Evolutionary conservation across 495 filamentous ascomycete genomes (phyloP).

Genomic region (Penicillium salamii): DNA sequence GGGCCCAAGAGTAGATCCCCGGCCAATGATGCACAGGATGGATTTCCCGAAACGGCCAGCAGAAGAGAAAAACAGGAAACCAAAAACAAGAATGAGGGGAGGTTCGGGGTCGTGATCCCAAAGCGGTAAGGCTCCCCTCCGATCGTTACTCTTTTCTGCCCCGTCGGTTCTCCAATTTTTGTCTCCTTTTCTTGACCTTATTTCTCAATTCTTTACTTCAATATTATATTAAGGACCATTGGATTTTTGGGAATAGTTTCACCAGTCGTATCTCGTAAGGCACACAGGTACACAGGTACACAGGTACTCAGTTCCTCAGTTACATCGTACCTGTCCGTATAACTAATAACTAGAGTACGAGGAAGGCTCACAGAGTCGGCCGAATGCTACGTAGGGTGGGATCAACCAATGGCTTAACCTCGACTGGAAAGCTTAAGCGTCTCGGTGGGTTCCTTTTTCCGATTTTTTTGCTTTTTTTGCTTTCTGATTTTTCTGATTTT

Average conservation of each 20-base stretch:
- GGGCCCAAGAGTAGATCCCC: not conserved
- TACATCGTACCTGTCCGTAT: too few species aligned
- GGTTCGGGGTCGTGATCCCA: not conserved
- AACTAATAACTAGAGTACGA: too few species aligned
- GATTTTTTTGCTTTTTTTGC: not conserved
- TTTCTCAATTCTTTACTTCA: too few species aligned
- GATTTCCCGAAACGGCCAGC: too few species aligned
- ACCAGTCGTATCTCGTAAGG: too few species aligned
- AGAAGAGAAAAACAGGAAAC: not conserved
- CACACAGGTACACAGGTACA: too few species aligned
- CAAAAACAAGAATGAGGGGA: conserved; percentile 6
- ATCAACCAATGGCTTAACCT: conserved; percentile 2
- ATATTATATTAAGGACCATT: too few species aligned
- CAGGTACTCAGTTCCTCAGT: too few species aligned
- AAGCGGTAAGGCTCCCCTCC: conserved; percentile 1
- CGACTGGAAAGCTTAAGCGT: conserved; percentile 6
- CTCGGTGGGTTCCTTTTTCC: conserved; percentile 1
- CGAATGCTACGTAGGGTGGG: too few species aligned
- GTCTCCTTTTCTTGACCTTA: too few species aligned
- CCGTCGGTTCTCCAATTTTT: not conserved
- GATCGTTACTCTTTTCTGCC: not conserved
- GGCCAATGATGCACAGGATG: conserved; percentile 1
- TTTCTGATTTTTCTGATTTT: not conserved
- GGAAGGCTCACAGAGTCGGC: too few species aligned
- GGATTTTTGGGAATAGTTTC: too few species aligned